Evolutionary conservation across 495 filamentous ascomycete genomes (phyloP), one percentile per base, ranked within the genome.

Genomic region (Pyrenula aspistea): DNA sequence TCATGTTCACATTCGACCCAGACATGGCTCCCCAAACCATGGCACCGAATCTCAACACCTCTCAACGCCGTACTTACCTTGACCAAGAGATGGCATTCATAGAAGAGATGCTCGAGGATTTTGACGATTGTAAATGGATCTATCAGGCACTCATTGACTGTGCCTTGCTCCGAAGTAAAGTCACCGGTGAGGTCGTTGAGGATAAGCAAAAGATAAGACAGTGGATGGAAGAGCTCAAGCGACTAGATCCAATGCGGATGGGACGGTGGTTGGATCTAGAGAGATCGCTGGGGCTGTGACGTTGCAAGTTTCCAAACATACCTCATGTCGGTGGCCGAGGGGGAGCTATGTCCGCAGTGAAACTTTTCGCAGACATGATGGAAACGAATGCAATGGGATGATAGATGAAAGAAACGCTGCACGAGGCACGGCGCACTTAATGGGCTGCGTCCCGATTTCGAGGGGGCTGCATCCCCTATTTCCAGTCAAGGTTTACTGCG

Each of bases 41-140:
- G 66, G 74, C 78, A 20, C 79, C 85, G 1, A 72, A 83, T 58
- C 69, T 92, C 48, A 77, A 78, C 51, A 58, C 71, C 20, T 68
- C 80, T 36, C 83, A 91, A 25, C 77, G 86, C 56, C 63, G 82
- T 10, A 70, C 80, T 24, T 87, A 91, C 61, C 66, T 91, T n/a
- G 73, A 68, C 53, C 71, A 78, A 51, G 84, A 92, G 63, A 79
- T 90, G 19, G 81, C 82, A 2, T 74, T 76, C 22, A 77, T 92
- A 58, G 76, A 80, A 63, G 89, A 89, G 22, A 79, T 92, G 69
- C 67, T 90, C 20, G 83, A 87, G 60, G 85, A 83, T 54, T 87
- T 85, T n/a, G 77, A 78, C 22, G 81, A 88, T 55, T 83, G 83
- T 63, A 90, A 89, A 66, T 88, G 85, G 71, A 84, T 92, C 19